These are phyloP conservation scores for Phytopythium helicoides DNA, from an alignment of 352 stramenopile genomes.

Conservation along the genomic window DNA sequence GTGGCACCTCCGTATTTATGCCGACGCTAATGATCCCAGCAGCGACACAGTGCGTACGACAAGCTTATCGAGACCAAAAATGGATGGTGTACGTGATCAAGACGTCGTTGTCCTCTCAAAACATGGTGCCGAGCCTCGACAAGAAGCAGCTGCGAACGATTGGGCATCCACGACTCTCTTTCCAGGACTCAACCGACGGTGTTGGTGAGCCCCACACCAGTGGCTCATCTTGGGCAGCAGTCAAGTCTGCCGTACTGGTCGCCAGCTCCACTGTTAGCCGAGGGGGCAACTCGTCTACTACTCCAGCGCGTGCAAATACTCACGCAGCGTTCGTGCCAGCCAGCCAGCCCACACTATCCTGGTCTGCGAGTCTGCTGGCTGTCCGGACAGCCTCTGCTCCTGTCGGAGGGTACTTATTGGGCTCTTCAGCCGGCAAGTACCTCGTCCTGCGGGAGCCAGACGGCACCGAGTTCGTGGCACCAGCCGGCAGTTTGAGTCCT, in stretches of 20 bases:
- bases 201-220: background rate
- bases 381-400: background rate
- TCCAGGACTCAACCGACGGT: constrained; percentile 21
- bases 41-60: constrained; percentile 44
- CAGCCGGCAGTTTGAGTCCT: background rate
- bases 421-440: constrained; percentile 6
- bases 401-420: constrained; percentile 1
- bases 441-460: constrained; percentile 5
- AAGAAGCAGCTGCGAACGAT: constrained; percentile 66
- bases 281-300: background rate
- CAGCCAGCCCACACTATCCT: background rate
- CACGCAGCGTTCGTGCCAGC: no score
- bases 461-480: background rate
- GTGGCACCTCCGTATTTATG: background rate
- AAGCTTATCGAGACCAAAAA: constrained; percentile 58
- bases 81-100: constrained; percentile 75
- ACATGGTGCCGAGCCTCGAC: constrained; percentile 62
- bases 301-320: background rate
- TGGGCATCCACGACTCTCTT: constrained; percentile 46
- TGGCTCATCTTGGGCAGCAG: background rate
- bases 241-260: background rate
- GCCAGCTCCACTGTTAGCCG: background rate
- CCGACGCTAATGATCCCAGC: constrained; percentile 4
- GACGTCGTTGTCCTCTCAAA: constrained; percentile 56
- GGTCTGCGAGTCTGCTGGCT: background rate